Evolutionary conservation across 352 stramenopile genomes (phyloP).

Genomic region (Pythium oligandrum): DNA sequence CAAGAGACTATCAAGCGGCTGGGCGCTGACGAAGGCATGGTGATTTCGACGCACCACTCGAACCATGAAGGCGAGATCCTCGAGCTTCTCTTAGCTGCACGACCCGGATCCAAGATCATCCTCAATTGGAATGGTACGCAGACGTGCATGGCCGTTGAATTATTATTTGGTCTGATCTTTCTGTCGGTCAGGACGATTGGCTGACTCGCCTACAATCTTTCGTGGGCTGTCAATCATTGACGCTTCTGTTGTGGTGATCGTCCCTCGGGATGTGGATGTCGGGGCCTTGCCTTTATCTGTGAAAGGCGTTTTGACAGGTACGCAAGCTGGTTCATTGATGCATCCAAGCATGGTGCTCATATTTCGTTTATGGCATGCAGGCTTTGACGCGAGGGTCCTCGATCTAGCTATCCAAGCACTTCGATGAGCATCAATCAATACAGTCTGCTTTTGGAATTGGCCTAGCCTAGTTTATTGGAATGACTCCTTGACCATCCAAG

Average conservation of each 20-base stretch:
- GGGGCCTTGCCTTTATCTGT: conserved; percentile 26
- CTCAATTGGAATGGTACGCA: conserved; percentile 39
- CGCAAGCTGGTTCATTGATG: not conserved
- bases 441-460: not conserved
- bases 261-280: conserved; percentile 25
- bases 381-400: conserved; percentile 6
- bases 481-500: no score
- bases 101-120: conserved; percentile 21
- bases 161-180: not conserved
- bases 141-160: not conserved
- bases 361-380: conserved; percentile 1
- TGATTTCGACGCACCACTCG: conserved; percentile 13
- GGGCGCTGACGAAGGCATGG: conserved; percentile 2
- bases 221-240: conserved; percentile 27
- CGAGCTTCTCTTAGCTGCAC: conserved; percentile 21
- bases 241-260: conserved; percentile 28
- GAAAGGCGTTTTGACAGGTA: conserved; percentile 32
- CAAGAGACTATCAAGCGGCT: not conserved
- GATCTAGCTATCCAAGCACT: conserved; percentile 12
- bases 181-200: conserved; percentile 16
- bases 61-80: conserved; percentile 32
- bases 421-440: conserved; percentile 5
- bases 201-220: conserved; percentile 26
- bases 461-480: no score
- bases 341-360: not conserved